These are phyloP conservation scores for Ustulina deusta DNA, from an alignment of 2,329 filamentous ascomycete species.

Conservation along the genomic window DNA sequence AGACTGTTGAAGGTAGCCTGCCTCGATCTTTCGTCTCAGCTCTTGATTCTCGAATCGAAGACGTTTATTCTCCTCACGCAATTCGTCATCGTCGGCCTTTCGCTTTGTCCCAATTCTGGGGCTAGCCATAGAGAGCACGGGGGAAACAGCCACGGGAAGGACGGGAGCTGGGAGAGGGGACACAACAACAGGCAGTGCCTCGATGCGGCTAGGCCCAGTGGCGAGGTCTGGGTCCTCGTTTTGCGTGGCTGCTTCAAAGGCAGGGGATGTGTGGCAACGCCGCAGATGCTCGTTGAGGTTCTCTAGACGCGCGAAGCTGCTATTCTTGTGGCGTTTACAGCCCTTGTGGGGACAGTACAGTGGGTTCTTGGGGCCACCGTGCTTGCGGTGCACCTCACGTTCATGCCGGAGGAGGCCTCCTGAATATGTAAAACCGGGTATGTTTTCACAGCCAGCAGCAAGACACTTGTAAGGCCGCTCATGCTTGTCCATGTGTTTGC, in stretches of 20 bases:
- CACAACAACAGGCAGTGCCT: not conserved
- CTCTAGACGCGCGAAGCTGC: constrained; percentile 92
- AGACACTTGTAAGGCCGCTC: constrained; percentile 91
- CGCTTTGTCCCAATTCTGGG: constrained; percentile 58
- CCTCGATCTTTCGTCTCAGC: constrained; percentile 51
- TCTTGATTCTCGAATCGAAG: constrained; percentile 74
- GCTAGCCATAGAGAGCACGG: constrained; percentile 10
- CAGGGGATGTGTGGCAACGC: constrained; percentile 74
- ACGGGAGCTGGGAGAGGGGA: constrained; percentile 7
- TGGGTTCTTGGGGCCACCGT: constrained; percentile 87
- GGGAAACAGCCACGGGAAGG: constrained; percentile 1
- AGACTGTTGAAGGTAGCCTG: constrained; percentile 35
- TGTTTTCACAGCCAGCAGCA: constrained; percentile 86
- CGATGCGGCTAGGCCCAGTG: not conserved
- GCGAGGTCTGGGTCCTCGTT: constrained; percentile 47
- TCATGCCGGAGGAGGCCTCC: constrained; percentile 90
- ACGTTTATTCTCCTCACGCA: constrained; percentile 75
- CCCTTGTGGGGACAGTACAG: constrained; percentile 86
- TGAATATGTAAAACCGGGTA: constrained; percentile 94
- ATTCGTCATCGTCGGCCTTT: constrained; percentile 58
- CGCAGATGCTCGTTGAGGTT: constrained; percentile 94
- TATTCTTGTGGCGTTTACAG: constrained; percentile 88
- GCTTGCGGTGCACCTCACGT: constrained; percentile 91
- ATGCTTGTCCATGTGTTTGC: constrained; percentile 99
- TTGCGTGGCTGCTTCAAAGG: constrained; percentile 49